Evolutionary conservation across 306 rosid species (phyloP).

Genomic region (Gynostemma pentaphyllum): DNA sequence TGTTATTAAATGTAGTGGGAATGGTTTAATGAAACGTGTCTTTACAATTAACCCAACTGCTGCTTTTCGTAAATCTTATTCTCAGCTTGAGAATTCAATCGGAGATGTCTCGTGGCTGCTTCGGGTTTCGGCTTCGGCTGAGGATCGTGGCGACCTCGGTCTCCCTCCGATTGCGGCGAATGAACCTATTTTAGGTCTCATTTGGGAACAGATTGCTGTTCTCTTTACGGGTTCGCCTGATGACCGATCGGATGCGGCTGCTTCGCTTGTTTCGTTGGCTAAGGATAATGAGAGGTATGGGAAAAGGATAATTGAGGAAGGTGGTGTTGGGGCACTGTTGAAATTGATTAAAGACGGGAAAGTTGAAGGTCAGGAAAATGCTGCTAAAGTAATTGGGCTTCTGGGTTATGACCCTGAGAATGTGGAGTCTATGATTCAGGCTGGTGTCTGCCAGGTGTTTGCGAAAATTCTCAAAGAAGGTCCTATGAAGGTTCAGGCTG

Average conservation of each 20-base stretch:
- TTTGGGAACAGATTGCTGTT: slow-evolving; percentile 85
- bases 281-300: slow-evolving; percentile 58
- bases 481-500: slow-evolving; percentile 63
- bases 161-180: slow-evolving; percentile 82
- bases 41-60: slow-evolving; percentile 66
- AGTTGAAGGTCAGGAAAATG: slow-evolving; percentile 63
- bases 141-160: slow-evolving; percentile 42
- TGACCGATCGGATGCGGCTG: slow-evolving; percentile 71
- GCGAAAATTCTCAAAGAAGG: slow-evolving; percentile 70
- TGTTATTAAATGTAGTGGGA: slow-evolving; percentile 53
- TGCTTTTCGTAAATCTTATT: slow-evolving; percentile 54
- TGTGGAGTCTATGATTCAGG: slow-evolving; percentile 54
- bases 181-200: slow-evolving; percentile 65
- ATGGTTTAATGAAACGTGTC: slow-evolving; percentile 64
- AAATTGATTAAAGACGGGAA: slow-evolving; percentile 65
- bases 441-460: slow-evolving; percentile 58
- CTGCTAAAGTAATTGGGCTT: slow-evolving; percentile 56
- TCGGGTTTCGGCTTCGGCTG: slow-evolving; percentile 74
- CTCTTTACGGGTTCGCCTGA: slow-evolving; percentile 46
- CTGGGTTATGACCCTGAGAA: slow-evolving; percentile 66
- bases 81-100: slow-evolving; percentile 61
- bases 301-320: slow-evolving; percentile 66
- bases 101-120: slow-evolving; percentile 91
- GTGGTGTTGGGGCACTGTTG: slow-evolving; percentile 62
- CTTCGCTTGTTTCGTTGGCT: slow-evolving; percentile 59